Percentiles rank a stretch among this genome's conserved stretches.
Conservation (phyloP, 495 filamentous ascomycete genomes). For the Talaromyces nanjingensis region DNA sequence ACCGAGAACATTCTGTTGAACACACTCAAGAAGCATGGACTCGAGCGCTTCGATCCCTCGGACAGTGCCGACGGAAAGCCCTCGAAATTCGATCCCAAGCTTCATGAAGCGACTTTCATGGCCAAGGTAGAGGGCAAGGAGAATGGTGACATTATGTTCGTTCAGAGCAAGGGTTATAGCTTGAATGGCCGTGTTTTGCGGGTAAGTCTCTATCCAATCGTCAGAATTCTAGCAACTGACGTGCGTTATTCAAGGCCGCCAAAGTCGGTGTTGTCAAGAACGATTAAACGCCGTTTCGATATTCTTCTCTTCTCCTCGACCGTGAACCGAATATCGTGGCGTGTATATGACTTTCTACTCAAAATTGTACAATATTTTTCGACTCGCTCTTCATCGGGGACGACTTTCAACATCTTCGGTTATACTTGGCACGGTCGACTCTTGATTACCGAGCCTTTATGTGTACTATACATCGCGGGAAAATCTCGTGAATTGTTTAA, state of each 20-base stretch:
- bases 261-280: conserved; percentile 91
- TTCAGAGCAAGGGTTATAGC: conserved; percentile 89
- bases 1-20: conserved; percentile 81
- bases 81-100: conserved; percentile 83
- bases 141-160: conserved; percentile 82
- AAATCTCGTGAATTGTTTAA: background rate
- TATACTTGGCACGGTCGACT: background rate
- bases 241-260: conserved; percentile 49
- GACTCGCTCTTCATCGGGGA: conserved; percentile 18
- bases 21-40: conserved; percentile 87
- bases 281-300: conserved; percentile 30
- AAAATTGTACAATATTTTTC: conserved; percentile 40
- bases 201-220: conserved; percentile 34
- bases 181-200: conserved; percentile 85
- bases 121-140: conserved; percentile 75
- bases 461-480: conserved; percentile 4
- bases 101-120: conserved; percentile 95
- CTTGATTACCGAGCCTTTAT: background rate
- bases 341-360: conserved; percentile 13
- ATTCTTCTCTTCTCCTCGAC: conserved; percentile 7
- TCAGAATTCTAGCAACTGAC: background rate
- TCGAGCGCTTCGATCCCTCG: conserved; percentile 78
- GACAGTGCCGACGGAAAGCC: conserved; percentile 43
- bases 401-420: background rate
- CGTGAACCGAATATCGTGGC: background rate